Base-by-base conservation (phyloP, 1,284 basidiomycete genomes). In the Pseudozyma hubeiensis region DNA sequence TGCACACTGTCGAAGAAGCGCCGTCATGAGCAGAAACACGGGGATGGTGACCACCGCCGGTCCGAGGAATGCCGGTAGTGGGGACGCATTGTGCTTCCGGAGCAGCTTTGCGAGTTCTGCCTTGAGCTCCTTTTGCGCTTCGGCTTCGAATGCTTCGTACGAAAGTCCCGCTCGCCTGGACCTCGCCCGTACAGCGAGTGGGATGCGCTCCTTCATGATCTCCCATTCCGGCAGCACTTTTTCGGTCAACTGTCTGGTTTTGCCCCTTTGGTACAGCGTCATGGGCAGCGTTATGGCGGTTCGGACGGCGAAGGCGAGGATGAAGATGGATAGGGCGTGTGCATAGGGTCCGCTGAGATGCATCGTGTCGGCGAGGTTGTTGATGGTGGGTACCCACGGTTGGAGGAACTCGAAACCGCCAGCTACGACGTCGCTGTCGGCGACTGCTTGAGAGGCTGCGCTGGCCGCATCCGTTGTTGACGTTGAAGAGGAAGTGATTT, bases 191-290 rank as follows among this genome's bases (percentile, higher is more conserved):
- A 60, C 90, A 16, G 69, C 29, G 10, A 82, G 47, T 77, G 51
- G 86, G 8, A 87, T 74, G 16, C 62, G 54, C 19, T 80, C 89
- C 87, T 67, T 87, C 66, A 90, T 86, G 37, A 86, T 85, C 70
- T 88, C 87, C 46, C 93, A 85, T 62, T 88, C 87, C 10, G 93
- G 93, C 30, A 91, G 75, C 34, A 92, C 91, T 11, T 89, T 79
- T 69, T 92, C 89, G 75, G 91, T 89, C 19, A 90, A 87, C 66
- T 89, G 87, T 84, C 88, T 88, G 73, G 90, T 88, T 58, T 91
- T 88, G 74, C 86, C 87, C 77, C 89, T 75, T 75, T 93, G 92
- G 93, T 93, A 94, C 84, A 93, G 81, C 65, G 91, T 89, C 65
- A 92, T 87, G 17, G 93, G 93, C 6, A 93, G 87, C 1, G 92